Conservation (phyloP, 164 flowering plant species). For the Protea cynaroides region DNA sequence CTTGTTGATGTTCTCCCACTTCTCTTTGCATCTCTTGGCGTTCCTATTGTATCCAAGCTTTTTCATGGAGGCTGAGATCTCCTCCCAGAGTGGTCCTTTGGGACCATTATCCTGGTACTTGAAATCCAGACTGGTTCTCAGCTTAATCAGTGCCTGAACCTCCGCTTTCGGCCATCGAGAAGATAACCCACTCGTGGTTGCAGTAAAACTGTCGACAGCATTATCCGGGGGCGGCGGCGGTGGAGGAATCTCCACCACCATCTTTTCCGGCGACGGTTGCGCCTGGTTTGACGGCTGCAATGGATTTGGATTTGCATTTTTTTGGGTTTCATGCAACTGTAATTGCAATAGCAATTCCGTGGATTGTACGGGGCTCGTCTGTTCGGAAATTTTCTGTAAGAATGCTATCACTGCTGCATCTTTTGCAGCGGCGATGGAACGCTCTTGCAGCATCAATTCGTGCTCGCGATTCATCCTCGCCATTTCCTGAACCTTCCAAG, state of each 20-base stretch:
- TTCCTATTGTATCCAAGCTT: slow-evolving; percentile 49
- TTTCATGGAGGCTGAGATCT: slow-evolving; percentile 45
- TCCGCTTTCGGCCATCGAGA: slow-evolving; percentile 71
- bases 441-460: slow-evolving; percentile 46
- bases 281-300: slow-evolving; percentile 1
- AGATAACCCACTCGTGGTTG: slow-evolving; percentile 6
- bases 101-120: slow-evolving; percentile 45
- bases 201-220: slow-evolving; percentile 4
- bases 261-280: slow-evolving; percentile 7
- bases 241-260: slow-evolving; percentile 7
- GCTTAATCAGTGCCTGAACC: slow-evolving; percentile 48
- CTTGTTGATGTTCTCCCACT: slow-evolving; percentile 78
- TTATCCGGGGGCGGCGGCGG: not conserved
- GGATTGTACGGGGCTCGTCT: slow-evolving; percentile 2
- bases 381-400: slow-evolving; percentile 40
- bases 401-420: slow-evolving; percentile 61
- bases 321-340: no score
- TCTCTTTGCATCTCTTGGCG: slow-evolving; percentile 65
- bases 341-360: slow-evolving; percentile 9
- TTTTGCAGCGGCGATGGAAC: slow-evolving; percentile 55
- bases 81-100: slow-evolving; percentile 67
- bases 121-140: slow-evolving; percentile 34
- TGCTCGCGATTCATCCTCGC: slow-evolving; percentile 44
- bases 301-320: not conserved
- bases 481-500: slow-evolving; percentile 53